These are phyloP conservation scores for Cryptosporidium andersoni DNA, from an alignment of 169 alveolate species.

Conservation along the genomic window DNA sequence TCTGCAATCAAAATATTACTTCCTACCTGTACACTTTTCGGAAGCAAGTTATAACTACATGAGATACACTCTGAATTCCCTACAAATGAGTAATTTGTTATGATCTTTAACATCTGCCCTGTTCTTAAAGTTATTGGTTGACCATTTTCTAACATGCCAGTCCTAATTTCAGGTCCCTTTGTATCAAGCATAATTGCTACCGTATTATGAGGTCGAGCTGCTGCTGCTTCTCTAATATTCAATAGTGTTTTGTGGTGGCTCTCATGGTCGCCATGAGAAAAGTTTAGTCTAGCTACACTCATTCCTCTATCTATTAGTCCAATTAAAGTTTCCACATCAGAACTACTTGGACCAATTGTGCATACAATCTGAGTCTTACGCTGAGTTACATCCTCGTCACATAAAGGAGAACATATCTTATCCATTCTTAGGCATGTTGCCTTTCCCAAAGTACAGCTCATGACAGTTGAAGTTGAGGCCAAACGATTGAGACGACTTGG, in stretches of 20 bases:
- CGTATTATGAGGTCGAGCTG: conserved; percentile 89
- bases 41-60: conserved; percentile 91
- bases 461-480: conserved; percentile 65
- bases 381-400: conserved; percentile 56
- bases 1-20: conserved; percentile 95
- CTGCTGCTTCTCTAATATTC: conserved; percentile 89
- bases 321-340: conserved; percentile 89
- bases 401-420: conserved; percentile 58
- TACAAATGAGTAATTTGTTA: conserved; percentile 91
- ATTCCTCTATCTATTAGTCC: conserved; percentile 94
- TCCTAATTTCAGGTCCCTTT: conserved; percentile 99
- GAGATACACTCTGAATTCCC: conserved; percentile 93
- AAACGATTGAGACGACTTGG: not conserved
- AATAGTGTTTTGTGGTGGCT: conserved; percentile 89
- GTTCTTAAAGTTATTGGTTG: conserved; percentile 86
- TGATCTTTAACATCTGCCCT: conserved; percentile 91
- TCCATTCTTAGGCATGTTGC: conserved; percentile 69
- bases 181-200: conserved; percentile 96
- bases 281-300: conserved; percentile 97
- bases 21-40: conserved; percentile 93
- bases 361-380: conserved; percentile 95
- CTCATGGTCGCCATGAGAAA: conserved; percentile 98
- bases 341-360: conserved; percentile 97
- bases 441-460: conserved; percentile 67
- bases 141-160: conserved; percentile 93